Base-by-base conservation (phyloP, 2,329 filamentous ascomycete species). In the Trichophyton mentagrophytes region DNA sequence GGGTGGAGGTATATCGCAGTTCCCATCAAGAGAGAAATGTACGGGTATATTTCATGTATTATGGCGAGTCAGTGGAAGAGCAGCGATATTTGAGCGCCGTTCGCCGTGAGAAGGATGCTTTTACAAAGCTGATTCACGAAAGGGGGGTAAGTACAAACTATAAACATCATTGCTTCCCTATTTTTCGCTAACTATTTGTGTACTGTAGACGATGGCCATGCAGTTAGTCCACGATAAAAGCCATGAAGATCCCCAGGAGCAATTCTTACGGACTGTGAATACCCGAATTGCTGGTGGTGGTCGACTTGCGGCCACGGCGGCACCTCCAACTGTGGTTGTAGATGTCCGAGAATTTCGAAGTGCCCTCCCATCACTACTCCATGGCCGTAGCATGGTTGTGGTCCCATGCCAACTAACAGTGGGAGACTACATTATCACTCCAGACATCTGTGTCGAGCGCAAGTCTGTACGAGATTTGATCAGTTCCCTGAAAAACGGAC, bases 321-420 rank as follows among this genome's bases (percentile, higher is more conserved):
- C 91, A 65, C 91, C 90, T 22, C 92, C 93, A 0, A 86, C 90
- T 27, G 89, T 97, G 0, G 88, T 99, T 1, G 90, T 97, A 47
- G 93, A 99, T 68, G 89, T 97, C 33, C 89, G 93, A 70, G 93
- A 99, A 74, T 97, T 99, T 72, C 85, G 93, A 65, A 96, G 91
- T 36, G 91, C 89, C 0, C 80, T 99, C 0, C 92, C 93, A 0
- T 96, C 90, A 1, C 81, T 99, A 3, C 80, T 97, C 1, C 92
- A 99, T 72, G 93, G 89, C 0, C 87, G 89, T 58, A 89, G 84
- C 67, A 92, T 96, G 78, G 79, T 90, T 38, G 85, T 97, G 49
- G 86, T 97, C 0, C 93, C 93, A 1, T 96, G 92, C 74, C 95
- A 95, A 83, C 79, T 99, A 62, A 99, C 92, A 0, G 92, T 99